Evolutionary conservation across 495 filamentous ascomycete species (phyloP).

Genomic region (Penicillium roqueforti): DNA sequence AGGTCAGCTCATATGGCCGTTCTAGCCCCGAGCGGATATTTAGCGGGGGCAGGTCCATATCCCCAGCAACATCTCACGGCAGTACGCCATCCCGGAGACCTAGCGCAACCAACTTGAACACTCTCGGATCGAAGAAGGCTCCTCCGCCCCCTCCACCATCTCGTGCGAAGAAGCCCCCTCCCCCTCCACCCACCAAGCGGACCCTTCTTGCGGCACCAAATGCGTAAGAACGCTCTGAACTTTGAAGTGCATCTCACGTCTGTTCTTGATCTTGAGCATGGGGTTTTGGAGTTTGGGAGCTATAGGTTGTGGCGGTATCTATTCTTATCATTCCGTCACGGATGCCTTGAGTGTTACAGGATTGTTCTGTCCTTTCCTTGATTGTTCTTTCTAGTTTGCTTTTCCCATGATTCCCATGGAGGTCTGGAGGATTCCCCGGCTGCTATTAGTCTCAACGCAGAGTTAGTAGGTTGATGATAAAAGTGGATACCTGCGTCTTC

Average conservation of each 20-base stretch:
- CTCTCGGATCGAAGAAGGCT: constrained; percentile 56
- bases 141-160: constrained; percentile 82
- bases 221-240: constrained; percentile 14
- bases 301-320: not conserved
- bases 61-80: constrained; percentile 59
- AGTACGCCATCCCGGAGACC: constrained; percentile 56
- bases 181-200: constrained; percentile 51
- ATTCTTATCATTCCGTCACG: constrained; percentile 4
- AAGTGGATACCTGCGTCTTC: not conserved
- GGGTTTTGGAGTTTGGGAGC: constrained; percentile 15
- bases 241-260: not conserved
- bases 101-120: constrained; percentile 46
- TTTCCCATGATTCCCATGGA: not conserved
- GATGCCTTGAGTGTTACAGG: not conserved
- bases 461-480: not conserved
- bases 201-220: constrained; percentile 33
- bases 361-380: constrained; percentile 2
- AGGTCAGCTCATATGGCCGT: constrained; percentile 48
- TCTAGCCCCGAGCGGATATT: constrained; percentile 58
- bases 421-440: not conserved
- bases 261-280: constrained; percentile 10
- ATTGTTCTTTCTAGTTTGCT: not conserved
- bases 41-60: constrained; percentile 49
- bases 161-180: constrained; percentile 71
- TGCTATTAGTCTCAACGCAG: not conserved